Evolutionary conservation across 768 basidiomycete genomes (phyloP), one percentile per base, ranked within the genome.

Genomic region (Hortiboletus flavorubellus): DNA sequence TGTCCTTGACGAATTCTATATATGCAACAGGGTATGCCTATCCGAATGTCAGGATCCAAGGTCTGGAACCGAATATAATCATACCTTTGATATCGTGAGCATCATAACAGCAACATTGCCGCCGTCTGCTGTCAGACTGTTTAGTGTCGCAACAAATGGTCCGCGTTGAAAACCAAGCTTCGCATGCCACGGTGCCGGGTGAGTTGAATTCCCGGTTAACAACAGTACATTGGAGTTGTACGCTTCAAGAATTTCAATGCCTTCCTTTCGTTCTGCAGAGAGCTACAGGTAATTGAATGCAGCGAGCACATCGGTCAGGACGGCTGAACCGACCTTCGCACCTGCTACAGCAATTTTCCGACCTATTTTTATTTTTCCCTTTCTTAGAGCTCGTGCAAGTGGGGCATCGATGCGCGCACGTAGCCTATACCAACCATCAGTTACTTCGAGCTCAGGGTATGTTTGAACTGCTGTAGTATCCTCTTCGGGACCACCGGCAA

Each of bases 361-460:
- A 2, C 97, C 97, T 6, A 89, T 74, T 39, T 76, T 74, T 44
- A 99, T 80, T 44, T 79, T 75, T 0, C 89, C 86, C 26, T 78
- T 80, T 44, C 76, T 75, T 9, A 89, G 72, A 2, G 91, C 95
- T 42, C 87, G 80, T 3, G 78, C 78, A 21, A 99, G 75, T 4
- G 89, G 81, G 18, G 73, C 72, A 69, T 98, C 97, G 12, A 91
- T 76, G 44, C 78, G 78, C 0, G 93, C 90, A 14, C 85, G 82
- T 8, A 98, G 76, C 30, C 86, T 76, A 64, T 99, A 99, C 97
- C 97, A 99, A 14, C 97, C 97, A 66, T 99, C 97, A 1, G 93
- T 94, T n/a, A 98, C 74, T 70, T 98, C 97, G 7, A 99, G 71
- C 59, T 85, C 81, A 0, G 86, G 81, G 61, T 77, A 70, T 3